Evolutionary conservation across 305 asterid species (phyloP).

Genomic region (Plantago coronopus): DNA sequence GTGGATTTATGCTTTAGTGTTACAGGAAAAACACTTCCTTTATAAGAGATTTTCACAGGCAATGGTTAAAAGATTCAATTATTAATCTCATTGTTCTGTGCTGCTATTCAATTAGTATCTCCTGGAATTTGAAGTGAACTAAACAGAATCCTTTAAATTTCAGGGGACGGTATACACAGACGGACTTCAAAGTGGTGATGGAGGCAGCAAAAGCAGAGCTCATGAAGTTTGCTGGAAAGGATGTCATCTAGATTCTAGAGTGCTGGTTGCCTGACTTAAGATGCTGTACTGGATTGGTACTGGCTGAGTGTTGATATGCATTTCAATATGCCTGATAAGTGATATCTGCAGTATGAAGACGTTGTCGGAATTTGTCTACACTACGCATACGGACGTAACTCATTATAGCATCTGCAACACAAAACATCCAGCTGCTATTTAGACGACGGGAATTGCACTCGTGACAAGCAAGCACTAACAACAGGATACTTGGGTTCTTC

Average conservation of each 20-base stretch:
- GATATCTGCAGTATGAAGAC: too few species aligned
- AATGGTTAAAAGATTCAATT: too few species aligned
- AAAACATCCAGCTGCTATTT: background rate
- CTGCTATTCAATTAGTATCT: background rate
- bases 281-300: background rate
- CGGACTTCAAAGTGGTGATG: slow-evolving; percentile 72
- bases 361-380: too few species aligned
- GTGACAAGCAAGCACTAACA: too few species aligned
- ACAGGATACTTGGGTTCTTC: too few species aligned
- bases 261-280: slow-evolving; percentile 4
- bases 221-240: slow-evolving; percentile 49
- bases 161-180: slow-evolving; percentile 84
- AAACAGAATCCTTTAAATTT: slow-evolving; percentile 21
- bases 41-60: too few species aligned
- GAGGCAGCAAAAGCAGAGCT: slow-evolving; percentile 87
- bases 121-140: background rate
- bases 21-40: too few species aligned
- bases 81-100: background rate
- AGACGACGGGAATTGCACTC: too few species aligned
- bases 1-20: too few species aligned
- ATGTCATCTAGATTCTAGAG: slow-evolving; percentile 25
- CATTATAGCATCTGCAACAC: background rate
- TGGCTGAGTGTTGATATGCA: slow-evolving; percentile 2
- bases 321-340: background rate
- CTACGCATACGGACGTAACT: background rate